These are phyloP conservation scores for Xylaria castorea DNA, from an alignment of 495 filamentous ascomycete genomes.

Conservation along the genomic window DNA sequence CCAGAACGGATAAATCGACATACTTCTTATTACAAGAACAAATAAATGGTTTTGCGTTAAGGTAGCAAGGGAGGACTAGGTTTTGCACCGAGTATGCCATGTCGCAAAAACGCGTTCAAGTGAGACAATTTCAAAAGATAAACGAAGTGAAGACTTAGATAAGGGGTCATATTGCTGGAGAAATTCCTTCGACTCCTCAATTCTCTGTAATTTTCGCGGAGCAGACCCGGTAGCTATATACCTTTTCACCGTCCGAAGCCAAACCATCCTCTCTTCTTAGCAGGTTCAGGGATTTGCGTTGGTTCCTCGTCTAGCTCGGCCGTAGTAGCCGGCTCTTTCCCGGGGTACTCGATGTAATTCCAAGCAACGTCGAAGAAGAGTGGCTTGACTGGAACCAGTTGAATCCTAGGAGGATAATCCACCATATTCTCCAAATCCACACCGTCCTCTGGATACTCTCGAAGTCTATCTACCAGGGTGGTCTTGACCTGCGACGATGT, in stretches of 20 bases:
- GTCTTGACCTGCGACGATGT: constrained; percentile 37
- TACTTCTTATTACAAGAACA: not conserved
- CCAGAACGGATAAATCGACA: not conserved
- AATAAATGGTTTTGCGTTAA: not conserved
- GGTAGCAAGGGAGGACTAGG: constrained; percentile 28
- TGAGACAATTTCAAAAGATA: constrained; percentile 19
- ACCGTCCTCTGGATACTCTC: constrained; percentile 71
- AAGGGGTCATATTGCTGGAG: not conserved
- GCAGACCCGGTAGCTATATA: constrained; percentile 13
- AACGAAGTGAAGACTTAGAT: not conserved
- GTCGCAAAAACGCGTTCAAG: constrained; percentile 30
- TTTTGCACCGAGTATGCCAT: constrained; percentile 30
- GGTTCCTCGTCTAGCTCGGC: constrained; percentile 42
- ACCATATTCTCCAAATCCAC: constrained; percentile 82
- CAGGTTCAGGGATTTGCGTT: constrained; percentile 55
- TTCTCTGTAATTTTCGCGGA: not conserved
- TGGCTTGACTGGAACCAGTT: constrained; percentile 90
- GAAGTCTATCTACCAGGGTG: constrained; percentile 72
- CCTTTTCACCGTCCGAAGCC: constrained; percentile 73
- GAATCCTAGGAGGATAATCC: constrained; percentile 80
- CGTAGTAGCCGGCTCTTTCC: constrained; percentile 48
- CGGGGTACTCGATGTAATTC: constrained; percentile 97
- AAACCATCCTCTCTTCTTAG: constrained; percentile 84
- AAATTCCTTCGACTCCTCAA: constrained; percentile 2
- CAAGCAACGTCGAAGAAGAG: constrained; percentile 96